Percentiles rank a stretch among this genome's conserved stretches.
phyloP scores from a whole-genome alignment of 2,329 filamentous ascomycete species.

The Exophiala calicioides region DNA sequence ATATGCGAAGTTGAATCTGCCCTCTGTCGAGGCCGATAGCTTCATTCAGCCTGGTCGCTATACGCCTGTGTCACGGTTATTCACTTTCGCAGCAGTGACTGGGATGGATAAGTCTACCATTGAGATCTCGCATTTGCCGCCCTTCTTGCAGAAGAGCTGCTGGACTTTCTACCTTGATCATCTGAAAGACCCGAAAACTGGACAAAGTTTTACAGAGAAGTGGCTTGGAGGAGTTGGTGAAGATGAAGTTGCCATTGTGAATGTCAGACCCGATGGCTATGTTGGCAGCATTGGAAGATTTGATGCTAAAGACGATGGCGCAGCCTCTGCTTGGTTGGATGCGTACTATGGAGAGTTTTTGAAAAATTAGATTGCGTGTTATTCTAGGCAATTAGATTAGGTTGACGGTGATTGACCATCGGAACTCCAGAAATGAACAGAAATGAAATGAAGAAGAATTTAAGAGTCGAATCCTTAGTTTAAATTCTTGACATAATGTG shows the following conservation, averaged over 20 bases:
- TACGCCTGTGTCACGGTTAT: conserved; percentile 65
- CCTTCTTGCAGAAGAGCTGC: conserved; percentile 62
- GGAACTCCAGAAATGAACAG: too few relatives aligned
- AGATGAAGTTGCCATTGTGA: conserved; percentile 63
- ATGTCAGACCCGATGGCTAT: conserved; percentile 73
- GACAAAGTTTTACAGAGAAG: conserved; percentile 61
- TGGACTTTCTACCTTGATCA: conserved; percentile 76
- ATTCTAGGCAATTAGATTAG: too few relatives aligned
- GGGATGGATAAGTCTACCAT: conserved; percentile 63
- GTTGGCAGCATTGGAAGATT: conserved; percentile 62
- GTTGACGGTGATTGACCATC: too few relatives aligned
- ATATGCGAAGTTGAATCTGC: conserved; percentile 61
- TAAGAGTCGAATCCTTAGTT: too few relatives aligned
- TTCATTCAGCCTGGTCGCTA: conserved; percentile 70
- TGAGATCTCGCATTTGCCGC: conserved; percentile 66
- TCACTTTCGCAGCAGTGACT: conserved; percentile 70
- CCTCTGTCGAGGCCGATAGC: conserved; percentile 61
- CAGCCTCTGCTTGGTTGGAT: conserved; percentile 51
- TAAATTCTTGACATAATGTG: too few relatives aligned
- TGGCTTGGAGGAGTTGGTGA: conserved; percentile 64
- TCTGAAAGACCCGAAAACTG: conserved; percentile 56
- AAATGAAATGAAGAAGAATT: too few relatives aligned
- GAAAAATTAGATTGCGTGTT: conserved; percentile 22
- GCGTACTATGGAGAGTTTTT: conserved; percentile 54
- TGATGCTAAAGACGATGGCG: conserved; percentile 34